A percentile compares a stretch with the other conserved stretches of the same genome.
phyloP scores from a whole-genome alignment of 148 eudicot genomes.

The Oxyria digyna region DNA sequence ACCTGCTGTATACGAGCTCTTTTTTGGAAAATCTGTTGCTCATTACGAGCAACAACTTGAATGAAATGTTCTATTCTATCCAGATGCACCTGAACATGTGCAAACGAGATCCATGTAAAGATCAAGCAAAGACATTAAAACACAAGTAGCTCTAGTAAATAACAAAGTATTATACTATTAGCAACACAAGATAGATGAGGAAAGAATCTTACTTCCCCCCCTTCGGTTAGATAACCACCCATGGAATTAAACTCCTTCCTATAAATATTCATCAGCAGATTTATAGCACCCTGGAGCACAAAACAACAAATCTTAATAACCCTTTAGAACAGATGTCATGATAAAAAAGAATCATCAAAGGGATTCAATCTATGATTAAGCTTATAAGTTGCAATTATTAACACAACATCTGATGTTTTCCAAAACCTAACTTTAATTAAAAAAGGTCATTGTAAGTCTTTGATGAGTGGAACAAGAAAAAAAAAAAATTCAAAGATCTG shows the following conservation, averaged over 20 bases:
- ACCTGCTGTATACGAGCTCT: conserved; percentile 89
- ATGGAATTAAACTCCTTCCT: conserved; percentile 69
- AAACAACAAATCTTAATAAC: too few relatives aligned
- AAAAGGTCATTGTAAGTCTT: background rate
- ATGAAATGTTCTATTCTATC: conserved; percentile 90
- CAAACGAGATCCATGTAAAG: background rate
- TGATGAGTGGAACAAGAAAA: background rate
- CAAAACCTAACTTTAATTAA: background rate
- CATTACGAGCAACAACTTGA: conserved; percentile 76
- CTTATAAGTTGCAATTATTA: background rate
- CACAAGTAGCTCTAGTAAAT: too few relatives aligned
- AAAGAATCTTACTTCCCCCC: conserved; percentile 76
- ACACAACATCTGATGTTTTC: too few relatives aligned
- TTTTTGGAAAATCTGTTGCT: conserved; percentile 89
- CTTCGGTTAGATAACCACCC: conserved; percentile 98
- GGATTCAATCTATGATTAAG: background rate
- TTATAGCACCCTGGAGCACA: conserved; percentile 75
- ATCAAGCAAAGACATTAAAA: conserved; percentile 1
- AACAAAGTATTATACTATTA: too few relatives aligned
- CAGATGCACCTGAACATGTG: conserved; percentile 49
- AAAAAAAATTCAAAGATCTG: background rate
- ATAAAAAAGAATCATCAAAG: background rate
- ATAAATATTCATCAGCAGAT: conserved; percentile 75
- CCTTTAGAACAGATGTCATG: too few relatives aligned
- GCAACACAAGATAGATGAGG: conserved; percentile 2